Evolutionary conservation across 345 rosid species (phyloP).

Genomic region (Populus simonii): DNA sequence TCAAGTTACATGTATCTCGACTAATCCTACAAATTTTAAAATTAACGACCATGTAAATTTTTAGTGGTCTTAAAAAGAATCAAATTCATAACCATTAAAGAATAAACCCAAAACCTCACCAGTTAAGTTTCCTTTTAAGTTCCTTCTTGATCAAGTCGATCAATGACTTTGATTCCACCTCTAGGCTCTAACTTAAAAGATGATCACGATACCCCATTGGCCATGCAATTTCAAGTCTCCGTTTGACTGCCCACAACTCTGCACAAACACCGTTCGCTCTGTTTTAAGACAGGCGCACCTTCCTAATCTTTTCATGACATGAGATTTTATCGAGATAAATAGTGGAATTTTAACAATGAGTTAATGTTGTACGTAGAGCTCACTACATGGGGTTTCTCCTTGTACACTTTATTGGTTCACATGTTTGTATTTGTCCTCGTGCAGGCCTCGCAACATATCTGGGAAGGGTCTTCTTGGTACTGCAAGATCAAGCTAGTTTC

Average conservation of each 20-base stretch:
- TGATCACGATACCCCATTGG: not conserved
- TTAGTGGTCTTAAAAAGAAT: rapidly evolving
- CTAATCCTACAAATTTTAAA: too few relatives aligned
- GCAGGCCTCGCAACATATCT: constrained; percentile 68
- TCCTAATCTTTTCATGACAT: not conserved
- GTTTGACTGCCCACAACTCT: not conserved
- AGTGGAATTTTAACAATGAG: not conserved
- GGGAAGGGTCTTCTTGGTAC: constrained; percentile 85
- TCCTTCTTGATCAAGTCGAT: not conserved
- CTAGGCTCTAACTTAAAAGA: not conserved
- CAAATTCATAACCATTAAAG: too few relatives aligned
- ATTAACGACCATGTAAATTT: too few relatives aligned
- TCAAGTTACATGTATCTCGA: too few relatives aligned
- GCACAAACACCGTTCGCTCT: not conserved
- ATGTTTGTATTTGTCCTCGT: constrained; percentile 15
- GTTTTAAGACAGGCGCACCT: not conserved
- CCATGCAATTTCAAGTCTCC: not conserved
- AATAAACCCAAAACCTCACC: too few relatives aligned
- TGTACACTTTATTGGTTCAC: not conserved
- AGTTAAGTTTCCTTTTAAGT: not conserved
- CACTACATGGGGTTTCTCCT: not conserved
- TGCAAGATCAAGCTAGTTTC: constrained; percentile 91
- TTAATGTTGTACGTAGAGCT: not conserved
- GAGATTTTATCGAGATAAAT: not conserved
- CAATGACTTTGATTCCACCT: not conserved